Evolutionary conservation across 225 moss, liverwort and hornwort species (phyloP), one percentile per base, ranked within the genome.

Genomic region (Pleurozium schreberi): DNA sequence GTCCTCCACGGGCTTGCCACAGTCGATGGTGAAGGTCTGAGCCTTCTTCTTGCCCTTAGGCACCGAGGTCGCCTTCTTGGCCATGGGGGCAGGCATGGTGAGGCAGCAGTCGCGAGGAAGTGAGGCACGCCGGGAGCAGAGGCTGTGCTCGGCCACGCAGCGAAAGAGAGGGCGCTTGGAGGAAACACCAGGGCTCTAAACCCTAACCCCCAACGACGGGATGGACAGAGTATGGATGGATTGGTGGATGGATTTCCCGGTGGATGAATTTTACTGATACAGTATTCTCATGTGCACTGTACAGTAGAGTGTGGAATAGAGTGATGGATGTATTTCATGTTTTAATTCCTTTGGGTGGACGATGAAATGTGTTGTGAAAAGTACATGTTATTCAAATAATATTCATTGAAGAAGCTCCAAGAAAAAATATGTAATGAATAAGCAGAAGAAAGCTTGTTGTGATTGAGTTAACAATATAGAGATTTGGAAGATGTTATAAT

Each of bases 1-100:
- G 87, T 96, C 96, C 80, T 96, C 96, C 40, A 96, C 95, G 45
- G 96, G 96, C 92, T 96, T 96, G 76, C 95, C 95, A 74, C 95
- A 96, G 91, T 96, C 95, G 61, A 96, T 95, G 57, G 96, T 96
- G 79, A 95, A 96, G 9, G 94, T 96, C 85, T 94, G 82, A 7
- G 96, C 91, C 88, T 95, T 96, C 93, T 96, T 96, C 93, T 96
- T 96, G 84, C 90, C 86, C 92, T 96, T 95, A 25, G 84, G 84
- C 77, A 77, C 77, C 84, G 42, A 65, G 26, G 74, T 62, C 70
- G 58, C 52, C 85, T 89, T 89, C 89, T 85, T 89, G 80, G 84
- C 88, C 84, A 89, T 77, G 16, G 85, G 89, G 33, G 49, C 89
- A 89, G 85, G 80, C 85, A 89, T 89, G 71, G 53, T 81, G 83